Base-by-base conservation (phyloP, 345 rosid species). In the Microthlaspi erraticum region DNA sequence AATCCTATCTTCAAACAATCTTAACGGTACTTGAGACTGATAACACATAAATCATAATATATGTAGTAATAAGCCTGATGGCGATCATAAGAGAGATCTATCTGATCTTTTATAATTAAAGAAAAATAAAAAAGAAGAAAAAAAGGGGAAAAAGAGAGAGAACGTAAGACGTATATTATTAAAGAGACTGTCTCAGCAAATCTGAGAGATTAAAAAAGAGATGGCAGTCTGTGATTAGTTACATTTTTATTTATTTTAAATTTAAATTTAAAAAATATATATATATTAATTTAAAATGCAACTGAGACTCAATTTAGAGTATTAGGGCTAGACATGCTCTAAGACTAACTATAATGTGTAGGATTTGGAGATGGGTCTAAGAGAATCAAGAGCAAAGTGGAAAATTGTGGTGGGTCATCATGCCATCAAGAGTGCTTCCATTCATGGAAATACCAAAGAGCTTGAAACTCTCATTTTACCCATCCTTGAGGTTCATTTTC, bases 391-490 rank as follows among this genome's bases (percentile, higher is more conserved):
- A 14, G 44, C 32, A 34, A 72, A 38, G 65, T 64, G 76, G 57
- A 39, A 39, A 64, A 53, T 72, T 54, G 58, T 72, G 76, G 77
- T 85, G 13, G 88, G 92, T 19, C 89, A 87, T 64, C 89, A 87
- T 67, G 68, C 84, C 4, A 82, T 87, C 5, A 76, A 83, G 72
- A 85, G 92, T 51, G 57, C 85, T 18, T 86, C 84, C 8, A 59
- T 75, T 60, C 88, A 85, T 66, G 86, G 88, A 3, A 80, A 79
- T 60, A 87, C 88, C 2, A 34, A 70, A 29, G 92, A 87, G 70
- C 89, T 85, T 45, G 72, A 64, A 6, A 42, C 34, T 18, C 80
- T 70, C 13, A 73, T 87, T 72, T 83, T 85, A 32, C 88, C 88
- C 17, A 70, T 85, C 46, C 79, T 87, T 8, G 56, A 73, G 87